Base-by-base conservation (phyloP, 495 filamentous ascomycete genomes). In the Tuber microsphaerosporum region DNA sequence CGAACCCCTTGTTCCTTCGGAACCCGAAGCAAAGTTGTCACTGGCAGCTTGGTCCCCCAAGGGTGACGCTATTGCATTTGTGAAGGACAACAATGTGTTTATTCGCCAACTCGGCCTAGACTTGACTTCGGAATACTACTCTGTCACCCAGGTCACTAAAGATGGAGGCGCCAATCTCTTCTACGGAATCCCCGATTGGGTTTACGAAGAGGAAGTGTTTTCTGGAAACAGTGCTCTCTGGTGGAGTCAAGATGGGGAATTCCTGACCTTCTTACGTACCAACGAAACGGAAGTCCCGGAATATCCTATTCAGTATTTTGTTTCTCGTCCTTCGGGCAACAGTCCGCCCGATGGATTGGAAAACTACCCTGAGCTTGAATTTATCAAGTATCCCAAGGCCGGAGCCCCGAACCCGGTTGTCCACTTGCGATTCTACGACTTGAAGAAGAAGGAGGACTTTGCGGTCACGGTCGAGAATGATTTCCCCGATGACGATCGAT, bases 151-250 rank as follows among this genome's bases (percentile, higher is more conserved):
- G 75, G 91, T 99, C 75, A 99, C 95, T 20, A 90, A 86, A 76
- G 94, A 98, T 83, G 95, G 95, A 56, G 92, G 94, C 0, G 84
- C 87, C 2, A 89, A 98, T 75, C 88, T 95, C 22, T 98, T 99
- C 86, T 96, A 98, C 80, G 95, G 95, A 34, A 89, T 97, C n/a
- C 95, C 95, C 0, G 95, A 99, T 84, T 99, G 95, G 95, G 95
- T 99, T 0, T 99, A 97, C 79, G 95, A 99, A 82, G 95, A 99
- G 82, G 95, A 99, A 84, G 94, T 99, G 9, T 92, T 98, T 78
- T 77, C 85, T 2, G 90, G 89, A 4, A 92, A 92, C 79, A 93
- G 88, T 71, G 96, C 91, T 10, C 94, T 94, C 0, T 98, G 95
- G 95, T 98, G 93, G 93, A 93, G 93, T 31, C 87, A 90, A 39